Base-by-base conservation (phyloP, 805 yeast genomes). In the Candida chauliodis region DNA sequence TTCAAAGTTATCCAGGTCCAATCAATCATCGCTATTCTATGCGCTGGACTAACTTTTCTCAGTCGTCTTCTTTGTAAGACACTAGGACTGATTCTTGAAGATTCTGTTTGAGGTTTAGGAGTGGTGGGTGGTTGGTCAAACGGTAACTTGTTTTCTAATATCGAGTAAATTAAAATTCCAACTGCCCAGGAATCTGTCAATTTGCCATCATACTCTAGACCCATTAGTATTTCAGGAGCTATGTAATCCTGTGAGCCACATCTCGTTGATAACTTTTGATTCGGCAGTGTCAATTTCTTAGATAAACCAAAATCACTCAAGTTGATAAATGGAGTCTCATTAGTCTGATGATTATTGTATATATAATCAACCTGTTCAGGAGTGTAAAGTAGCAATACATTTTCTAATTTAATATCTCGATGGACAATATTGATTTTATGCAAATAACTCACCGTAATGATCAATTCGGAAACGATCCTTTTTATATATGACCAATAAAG, bases 161-260 rank as follows among this genome's bases (percentile, higher is more conserved):
- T 63, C 1, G 95, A 78, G 53, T 89, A 93, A 1, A 90, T 61
- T n/a, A 90, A 66, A 2, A 93, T 98, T 2, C 99, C 99, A 8
- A 90, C 59, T 1, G 97, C 87, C 99, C 99, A 93, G 14, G 90
- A 70, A 58, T 93, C 99, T 34, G 93, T 83, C 46, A 86, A 79
- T 37, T 84, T 75, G 9, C 99, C 99, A 52, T 91, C 91, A 54
- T 93, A 93, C 5, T 88, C 83, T 40, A 86, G 70, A 1, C 98
- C 98, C 78, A 93, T 77, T 26, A 93, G 65, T 17, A 93, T 63
- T 54, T 93, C 99, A 0, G 99, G 99, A 0, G 96, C 83, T 5
- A 93, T 95, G 52, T 93, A 93, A 56, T 93, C 99, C 46, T 87
- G 96, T 1, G 96, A 86, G 0, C 99, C 99, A 59, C 99, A 93